phyloP scores from a whole-genome alignment of 768 basidiomycete genomes.

The Russula dissimulans region DNA sequence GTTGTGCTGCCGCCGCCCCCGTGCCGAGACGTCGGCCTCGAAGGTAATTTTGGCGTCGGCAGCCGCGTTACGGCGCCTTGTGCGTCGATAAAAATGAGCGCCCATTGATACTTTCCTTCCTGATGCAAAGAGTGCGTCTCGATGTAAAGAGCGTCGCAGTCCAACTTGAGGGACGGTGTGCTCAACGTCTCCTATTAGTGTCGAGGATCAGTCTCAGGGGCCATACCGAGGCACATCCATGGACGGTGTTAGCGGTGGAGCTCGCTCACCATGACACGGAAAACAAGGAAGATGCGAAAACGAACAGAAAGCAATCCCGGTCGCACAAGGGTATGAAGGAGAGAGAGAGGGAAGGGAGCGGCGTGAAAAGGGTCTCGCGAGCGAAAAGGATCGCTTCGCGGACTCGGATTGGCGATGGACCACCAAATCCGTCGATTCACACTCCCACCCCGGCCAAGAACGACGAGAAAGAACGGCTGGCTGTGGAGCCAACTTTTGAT shows the following conservation, averaged over 20 bases:
- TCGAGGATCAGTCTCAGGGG: neutral
- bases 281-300: neutral
- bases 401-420: neutral
- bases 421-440: slow-evolving; percentile 6
- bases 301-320: neutral
- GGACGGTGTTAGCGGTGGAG: neutral
- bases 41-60: slow-evolving; percentile 9
- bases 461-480: neutral
- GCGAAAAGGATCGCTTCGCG: neutral
- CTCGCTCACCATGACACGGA: slow-evolving; percentile 8
- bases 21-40: slow-evolving; percentile 13
- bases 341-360: neutral
- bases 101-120: slow-evolving; percentile 18
- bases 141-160: slow-evolving; percentile 18
- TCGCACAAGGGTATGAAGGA: neutral
- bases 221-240: too few relatives aligned
- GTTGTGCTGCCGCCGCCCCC: neutral
- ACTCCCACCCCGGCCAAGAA: neutral
- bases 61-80: slow-evolving; percentile 8
- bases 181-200: neutral
- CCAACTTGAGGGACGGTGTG: slow-evolving; percentile 17
- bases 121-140: slow-evolving; percentile 19
- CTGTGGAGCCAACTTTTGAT: slow-evolving; percentile 11
- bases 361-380: neutral
- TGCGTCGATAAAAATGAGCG: slow-evolving; percentile 11